phyloP scores from a whole-genome alignment of 306 rosid species.

The Ziziphus jujuba region DNA sequence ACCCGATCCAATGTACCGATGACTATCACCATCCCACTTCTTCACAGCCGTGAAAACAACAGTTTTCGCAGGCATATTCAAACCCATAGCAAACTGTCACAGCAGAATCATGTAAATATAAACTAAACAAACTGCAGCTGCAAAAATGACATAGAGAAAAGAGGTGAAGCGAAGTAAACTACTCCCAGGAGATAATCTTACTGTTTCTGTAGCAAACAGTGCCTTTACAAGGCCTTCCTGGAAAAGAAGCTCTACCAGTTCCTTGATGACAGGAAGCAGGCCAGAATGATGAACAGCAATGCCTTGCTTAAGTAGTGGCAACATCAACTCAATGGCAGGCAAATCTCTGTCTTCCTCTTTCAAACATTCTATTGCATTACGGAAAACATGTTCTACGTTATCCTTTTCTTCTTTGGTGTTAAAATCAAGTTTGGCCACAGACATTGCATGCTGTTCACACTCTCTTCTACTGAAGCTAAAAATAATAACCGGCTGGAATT shows the following conservation, averaged over 20 bases:
- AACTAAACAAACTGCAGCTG: constrained; percentile 20
- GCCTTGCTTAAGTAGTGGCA: constrained; percentile 95
- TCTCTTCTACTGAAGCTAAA: constrained; percentile 98
- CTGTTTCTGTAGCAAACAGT: constrained; percentile 97
- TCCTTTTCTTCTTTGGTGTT: constrained; percentile 85
- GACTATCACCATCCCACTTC: constrained; percentile 99
- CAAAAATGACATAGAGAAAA: not conserved
- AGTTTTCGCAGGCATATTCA: constrained; percentile 99
- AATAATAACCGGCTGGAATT: constrained; percentile 92
- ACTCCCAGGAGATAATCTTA: constrained; percentile 39
- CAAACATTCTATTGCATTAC: constrained; percentile 83
- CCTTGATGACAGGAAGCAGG: constrained; percentile 97
- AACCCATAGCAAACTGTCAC: constrained; percentile 97
- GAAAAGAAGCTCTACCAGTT: constrained; percentile 93
- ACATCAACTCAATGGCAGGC: constrained; percentile 91
- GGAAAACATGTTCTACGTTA: constrained; percentile 72
- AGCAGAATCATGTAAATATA: constrained; percentile 17
- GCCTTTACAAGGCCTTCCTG: constrained; percentile 99
- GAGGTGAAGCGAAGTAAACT: constrained; percentile 9
- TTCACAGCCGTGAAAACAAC: constrained; percentile 95
- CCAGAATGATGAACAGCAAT: constrained; percentile 99
- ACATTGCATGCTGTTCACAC: constrained; percentile 94
- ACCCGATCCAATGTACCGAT: constrained; percentile 94
- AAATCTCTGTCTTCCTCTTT: constrained; percentile 89
- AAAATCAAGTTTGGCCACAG: constrained; percentile 95